Base-by-base conservation (phyloP, 306 rosid genomes). In the Prunus armeniaca region DNA sequence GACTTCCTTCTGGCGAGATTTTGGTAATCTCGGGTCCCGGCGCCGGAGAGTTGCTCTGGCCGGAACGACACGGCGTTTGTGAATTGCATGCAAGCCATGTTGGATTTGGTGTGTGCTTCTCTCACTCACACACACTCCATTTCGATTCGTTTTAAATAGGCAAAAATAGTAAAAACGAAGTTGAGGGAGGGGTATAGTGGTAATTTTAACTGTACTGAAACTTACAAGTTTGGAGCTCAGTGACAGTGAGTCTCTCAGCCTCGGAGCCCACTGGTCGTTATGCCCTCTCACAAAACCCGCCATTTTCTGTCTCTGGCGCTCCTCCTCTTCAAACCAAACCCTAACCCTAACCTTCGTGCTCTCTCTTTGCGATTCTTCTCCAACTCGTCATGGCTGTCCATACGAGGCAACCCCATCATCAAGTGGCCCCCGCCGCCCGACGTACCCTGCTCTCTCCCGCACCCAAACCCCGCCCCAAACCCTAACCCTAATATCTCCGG, bases 391-490 rank as follows among this genome's bases (percentile, higher is more conserved):
- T 86, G 94, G 90, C 76, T 87, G 0, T 87, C 92, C n/a, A 43
- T 76, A 6, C 88, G 87, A n/a, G 91, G 92, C 32, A 86, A 84
- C 72, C 89, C 91, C 62, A 75, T 91, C 68, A 79, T 88, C 70
- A 67, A 80, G 20, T 90, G 89, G 90, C 86, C 93, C 47, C 43
- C 89, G 1, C 80, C 75, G 8, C 78, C 73, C 54, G 68, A 49
- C 46, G 78, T 72, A 41, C 71, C 62, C 32, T 7, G 41, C 63
- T 1, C 76, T 66, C 47, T 49, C 11, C 71, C 76, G 6, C 45
- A 3, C 41, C 49, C 72, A 12, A 11, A 62, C 25, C 9, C 80
- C 28, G 49, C 49, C 24, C 50, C 69, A 13, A 8, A 43, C 56
- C 83, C 75, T 14, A 73, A 54, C 45, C 75, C 58, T 2, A 57